These are phyloP conservation scores for Angophora floribunda DNA, from an alignment of 345 rosid genomes.

Conservation along the genomic window DNA sequence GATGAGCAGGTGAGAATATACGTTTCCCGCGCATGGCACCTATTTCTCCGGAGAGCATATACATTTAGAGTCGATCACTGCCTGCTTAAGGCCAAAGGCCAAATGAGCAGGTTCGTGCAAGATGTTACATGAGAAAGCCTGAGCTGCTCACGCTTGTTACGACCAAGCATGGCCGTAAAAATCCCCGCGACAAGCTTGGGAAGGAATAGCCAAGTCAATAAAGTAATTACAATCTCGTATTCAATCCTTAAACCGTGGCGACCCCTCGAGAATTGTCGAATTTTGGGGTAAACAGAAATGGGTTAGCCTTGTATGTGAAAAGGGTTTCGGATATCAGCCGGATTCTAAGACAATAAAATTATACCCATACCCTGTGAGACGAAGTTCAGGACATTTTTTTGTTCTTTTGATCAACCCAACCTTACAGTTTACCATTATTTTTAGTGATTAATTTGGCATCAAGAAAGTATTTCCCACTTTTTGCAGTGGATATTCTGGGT, in stretches of 20 bases:
- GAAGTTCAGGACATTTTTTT: neutral
- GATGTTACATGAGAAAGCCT: neutral
- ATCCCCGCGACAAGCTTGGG: neutral
- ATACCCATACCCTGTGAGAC: neutral
- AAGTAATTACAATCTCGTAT: neutral
- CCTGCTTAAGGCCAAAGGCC: neutral
- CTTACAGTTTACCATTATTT: neutral
- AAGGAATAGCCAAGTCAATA: neutral
- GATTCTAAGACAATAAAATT: neutral
- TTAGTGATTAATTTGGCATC: neutral
- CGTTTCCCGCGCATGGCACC: neutral
- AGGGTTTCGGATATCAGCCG: neutral
- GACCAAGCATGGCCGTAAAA: neutral
- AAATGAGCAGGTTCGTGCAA: neutral
- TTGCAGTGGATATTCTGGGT: constrained; percentile 88
- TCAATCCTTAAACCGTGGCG: neutral
- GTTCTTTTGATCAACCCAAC: neutral
- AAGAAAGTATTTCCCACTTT: neutral
- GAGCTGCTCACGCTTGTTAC: neutral
- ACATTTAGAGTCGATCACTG: neutral
- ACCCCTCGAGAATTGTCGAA: neutral
- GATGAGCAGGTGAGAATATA: constrained; percentile 50
- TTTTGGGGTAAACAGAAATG: neutral
- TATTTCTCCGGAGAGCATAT: neutral
- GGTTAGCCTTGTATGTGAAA: neutral